Conservation (phyloP, 169 alveolate species). For the Plasmodium sp. region DNA sequence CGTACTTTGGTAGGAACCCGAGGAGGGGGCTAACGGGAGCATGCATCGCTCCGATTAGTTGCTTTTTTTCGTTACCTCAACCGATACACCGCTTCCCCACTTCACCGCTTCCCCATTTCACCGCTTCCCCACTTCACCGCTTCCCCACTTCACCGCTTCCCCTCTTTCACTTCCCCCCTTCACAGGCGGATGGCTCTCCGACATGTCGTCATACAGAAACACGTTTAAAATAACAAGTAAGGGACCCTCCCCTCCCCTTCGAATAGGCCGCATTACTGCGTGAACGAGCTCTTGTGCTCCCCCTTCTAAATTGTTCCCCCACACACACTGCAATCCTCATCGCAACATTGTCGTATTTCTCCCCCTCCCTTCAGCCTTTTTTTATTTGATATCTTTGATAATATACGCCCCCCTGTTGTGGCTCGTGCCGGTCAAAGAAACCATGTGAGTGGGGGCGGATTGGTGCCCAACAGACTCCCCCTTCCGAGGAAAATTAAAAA, state of each 20-base stretch:
- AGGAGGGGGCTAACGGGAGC: background rate
- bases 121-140: too few relatives aligned
- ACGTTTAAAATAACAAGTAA: slow-evolving; percentile 74
- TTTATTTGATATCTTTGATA: slow-evolving; percentile 48
- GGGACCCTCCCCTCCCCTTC: background rate
- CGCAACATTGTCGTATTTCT: background rate
- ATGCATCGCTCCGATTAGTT: background rate
- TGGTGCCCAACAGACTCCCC: background rate
- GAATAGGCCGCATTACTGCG: background rate
- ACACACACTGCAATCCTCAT: background rate
- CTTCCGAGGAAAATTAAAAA: background rate
- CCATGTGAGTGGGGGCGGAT: background rate
- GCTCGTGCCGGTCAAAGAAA: slow-evolving; percentile 68
- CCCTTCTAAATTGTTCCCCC: background rate
- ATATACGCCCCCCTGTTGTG: slow-evolving; percentile 63
- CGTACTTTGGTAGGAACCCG: slow-evolving; percentile 36
- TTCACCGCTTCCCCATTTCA: background rate
- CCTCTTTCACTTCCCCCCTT: background rate
- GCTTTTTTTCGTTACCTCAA: background rate
- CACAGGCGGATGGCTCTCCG: slow-evolving; percentile 73
- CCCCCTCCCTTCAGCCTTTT: slow-evolving; percentile 17
- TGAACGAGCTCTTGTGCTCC: background rate
- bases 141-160: background rate
- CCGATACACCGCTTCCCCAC: background rate
- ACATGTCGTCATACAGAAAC: slow-evolving; percentile 69